Percentiles rank a stretch among this genome's conserved stretches.
Conservation (phyloP, 2,329 filamentous ascomycete species). For the Xylariaceae sp. region DNA sequence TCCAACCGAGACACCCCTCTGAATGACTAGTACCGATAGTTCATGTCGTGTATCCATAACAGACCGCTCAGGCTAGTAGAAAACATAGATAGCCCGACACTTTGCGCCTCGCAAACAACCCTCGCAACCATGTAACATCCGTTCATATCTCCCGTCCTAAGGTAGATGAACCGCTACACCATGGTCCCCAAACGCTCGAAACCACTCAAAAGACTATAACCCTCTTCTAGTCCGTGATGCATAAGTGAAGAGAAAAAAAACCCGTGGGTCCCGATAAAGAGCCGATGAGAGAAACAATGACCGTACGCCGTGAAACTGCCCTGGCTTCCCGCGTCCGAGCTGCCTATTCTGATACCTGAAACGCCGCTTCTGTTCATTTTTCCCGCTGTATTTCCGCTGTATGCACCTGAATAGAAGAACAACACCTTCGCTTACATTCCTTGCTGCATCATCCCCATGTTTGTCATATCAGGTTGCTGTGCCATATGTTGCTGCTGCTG, state of each 20-base stretch:
- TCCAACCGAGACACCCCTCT: not conserved
- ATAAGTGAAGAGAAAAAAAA: not conserved
- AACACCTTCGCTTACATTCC: constrained; percentile 18
- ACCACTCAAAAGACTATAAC: not conserved
- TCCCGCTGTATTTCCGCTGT: not conserved
- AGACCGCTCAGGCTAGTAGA: not conserved
- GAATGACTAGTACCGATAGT: not conserved
- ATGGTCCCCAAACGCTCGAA: not conserved
- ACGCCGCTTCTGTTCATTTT: not conserved
- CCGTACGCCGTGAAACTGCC: constrained; percentile 4
- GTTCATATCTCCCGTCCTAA: not conserved
- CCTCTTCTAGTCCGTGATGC: not conserved
- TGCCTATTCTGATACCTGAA: not conserved
- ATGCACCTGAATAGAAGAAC: not conserved
- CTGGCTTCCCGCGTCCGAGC: not conserved
- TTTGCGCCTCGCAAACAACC: not conserved
- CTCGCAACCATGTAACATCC: not conserved
- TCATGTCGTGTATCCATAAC: not conserved
- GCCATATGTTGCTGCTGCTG: constrained; percentile 38
- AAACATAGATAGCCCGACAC: not conserved
- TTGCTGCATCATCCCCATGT: constrained; percentile 42
- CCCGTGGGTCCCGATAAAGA: not conserved
- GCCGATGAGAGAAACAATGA: not conserved
- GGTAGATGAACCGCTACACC: not conserved
- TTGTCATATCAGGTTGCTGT: constrained; percentile 45